phyloP scores from a whole-genome alignment of 176 grass and related monocot genomes.

The Musa troglodytarum region DNA sequence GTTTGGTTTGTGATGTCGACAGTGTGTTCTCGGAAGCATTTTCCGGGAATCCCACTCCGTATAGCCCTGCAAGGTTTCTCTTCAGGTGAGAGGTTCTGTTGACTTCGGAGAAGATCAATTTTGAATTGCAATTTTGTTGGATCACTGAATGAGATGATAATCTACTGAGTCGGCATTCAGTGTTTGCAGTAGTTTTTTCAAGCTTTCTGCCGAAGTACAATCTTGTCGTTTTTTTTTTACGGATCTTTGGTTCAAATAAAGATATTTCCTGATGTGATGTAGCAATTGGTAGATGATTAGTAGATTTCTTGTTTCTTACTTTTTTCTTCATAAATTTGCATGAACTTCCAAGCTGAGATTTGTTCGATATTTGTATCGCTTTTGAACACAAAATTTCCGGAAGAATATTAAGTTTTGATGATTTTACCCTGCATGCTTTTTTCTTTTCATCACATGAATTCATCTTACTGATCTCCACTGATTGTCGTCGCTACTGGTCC shows the following conservation, averaged over 20 bases:
- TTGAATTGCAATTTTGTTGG: not conserved
- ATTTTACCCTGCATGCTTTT: no score
- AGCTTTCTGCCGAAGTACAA: not conserved
- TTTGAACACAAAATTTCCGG: no score
- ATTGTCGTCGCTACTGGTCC: no score
- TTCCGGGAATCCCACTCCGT: constrained; percentile 16
- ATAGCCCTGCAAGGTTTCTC: constrained; percentile 24
- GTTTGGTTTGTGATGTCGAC: constrained; percentile 19
- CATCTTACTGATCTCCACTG: no score
- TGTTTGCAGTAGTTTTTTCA: no score
- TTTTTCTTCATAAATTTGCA: not conserved
- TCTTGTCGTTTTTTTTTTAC: not conserved
- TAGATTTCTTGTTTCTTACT: not conserved
- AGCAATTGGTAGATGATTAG: not conserved
- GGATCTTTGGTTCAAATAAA: no score
- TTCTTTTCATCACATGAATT: no score
- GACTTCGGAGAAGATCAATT: not conserved
- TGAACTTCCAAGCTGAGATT: not conserved
- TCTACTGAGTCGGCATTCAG: not conserved
- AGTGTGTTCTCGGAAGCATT: constrained; percentile 16
- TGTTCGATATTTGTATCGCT: not conserved
- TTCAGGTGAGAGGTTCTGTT: constrained; percentile 13
- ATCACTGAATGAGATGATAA: not conserved
- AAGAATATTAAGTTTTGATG: no score
- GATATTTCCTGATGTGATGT: constrained; percentile 4